A percentile compares a stretch with the other conserved stretches of the same genome.
Evolutionary conservation across 148 eudicot genomes (phyloP).

Genomic region (Agrostemma githago): DNA sequence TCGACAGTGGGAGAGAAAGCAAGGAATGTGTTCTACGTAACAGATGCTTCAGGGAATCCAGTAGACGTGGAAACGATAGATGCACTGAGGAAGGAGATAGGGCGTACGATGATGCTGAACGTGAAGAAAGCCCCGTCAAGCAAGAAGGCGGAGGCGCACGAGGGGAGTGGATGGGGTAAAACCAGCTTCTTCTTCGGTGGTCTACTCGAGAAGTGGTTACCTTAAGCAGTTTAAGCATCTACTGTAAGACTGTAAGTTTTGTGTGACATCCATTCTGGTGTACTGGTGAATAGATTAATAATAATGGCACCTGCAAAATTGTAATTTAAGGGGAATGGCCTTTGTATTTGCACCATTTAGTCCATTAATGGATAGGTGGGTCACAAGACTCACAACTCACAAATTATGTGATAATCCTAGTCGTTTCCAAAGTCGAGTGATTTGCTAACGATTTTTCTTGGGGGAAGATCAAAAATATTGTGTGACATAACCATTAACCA

Average conservation of each 20-base stretch:
- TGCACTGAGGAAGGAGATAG: slow-evolving; percentile 53
- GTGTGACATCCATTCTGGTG: not conserved
- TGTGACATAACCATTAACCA: too few relatives aligned
- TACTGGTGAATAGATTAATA: slow-evolving; percentile 26
- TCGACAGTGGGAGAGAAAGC: slow-evolving; percentile 64
- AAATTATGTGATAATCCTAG: not conserved
- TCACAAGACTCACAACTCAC: not conserved
- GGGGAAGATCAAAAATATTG: too few relatives aligned
- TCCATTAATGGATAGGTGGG: not conserved
- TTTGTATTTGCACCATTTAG: slow-evolving; percentile 5
- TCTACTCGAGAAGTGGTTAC: slow-evolving; percentile 46
- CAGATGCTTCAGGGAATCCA: slow-evolving; percentile 66
- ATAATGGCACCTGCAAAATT: slow-evolving; percentile 12
- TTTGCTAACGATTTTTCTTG: too few relatives aligned
- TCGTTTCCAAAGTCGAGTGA: not conserved
- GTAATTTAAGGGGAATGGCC: slow-evolving; percentile 5
- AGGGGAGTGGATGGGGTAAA: slow-evolving; percentile 55
- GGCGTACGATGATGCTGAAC: slow-evolving; percentile 61
- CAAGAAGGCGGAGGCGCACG: slow-evolving; percentile 28
- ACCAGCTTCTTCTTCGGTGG: slow-evolving; percentile 76
- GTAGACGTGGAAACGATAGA: slow-evolving; percentile 61
- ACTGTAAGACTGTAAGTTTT: not conserved
- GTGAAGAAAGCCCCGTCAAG: slow-evolving; percentile 58
- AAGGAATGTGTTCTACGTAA: slow-evolving; percentile 57
- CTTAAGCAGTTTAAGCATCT: slow-evolving; percentile 20